phyloP scores from a whole-genome alignment of 257 asterid genomes.

The Datura wrightii region DNA sequence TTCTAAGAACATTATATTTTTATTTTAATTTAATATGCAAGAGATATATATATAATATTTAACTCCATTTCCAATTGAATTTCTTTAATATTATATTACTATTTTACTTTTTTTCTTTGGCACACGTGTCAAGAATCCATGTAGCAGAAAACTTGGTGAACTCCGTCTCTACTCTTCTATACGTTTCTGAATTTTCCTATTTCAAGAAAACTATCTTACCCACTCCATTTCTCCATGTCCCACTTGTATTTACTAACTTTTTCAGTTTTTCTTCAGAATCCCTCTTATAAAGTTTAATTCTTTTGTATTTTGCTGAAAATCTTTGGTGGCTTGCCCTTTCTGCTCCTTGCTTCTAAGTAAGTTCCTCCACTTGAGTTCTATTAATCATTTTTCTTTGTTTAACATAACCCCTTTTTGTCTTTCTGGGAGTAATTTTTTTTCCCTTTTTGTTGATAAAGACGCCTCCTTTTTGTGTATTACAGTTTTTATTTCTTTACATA shows the following conservation, averaged over 20 bases:
- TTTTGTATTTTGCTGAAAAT: neutral
- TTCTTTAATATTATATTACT: no score
- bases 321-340: neutral
- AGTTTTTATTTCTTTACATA: neutral
- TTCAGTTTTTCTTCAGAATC: neutral
- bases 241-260: slow-evolving; percentile 10
- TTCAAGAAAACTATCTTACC: slow-evolving; percentile 24
- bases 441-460: neutral
- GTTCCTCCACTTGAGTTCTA: slow-evolving; percentile 27
- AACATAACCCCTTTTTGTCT: slow-evolving; percentile 13
- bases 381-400: slow-evolving; percentile 3
- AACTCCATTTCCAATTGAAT: neutral
- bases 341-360: slow-evolving; percentile 32
- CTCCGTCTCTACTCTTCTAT: slow-evolving; percentile 32
- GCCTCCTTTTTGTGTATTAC: neutral
- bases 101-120: neutral
- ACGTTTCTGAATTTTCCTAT: slow-evolving; percentile 7
- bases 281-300: neutral
- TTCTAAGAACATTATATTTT: neutral
- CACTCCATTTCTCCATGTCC: slow-evolving; percentile 17
- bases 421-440: neutral
- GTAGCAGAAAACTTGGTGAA: slow-evolving; percentile 34
- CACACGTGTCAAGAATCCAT: slow-evolving; percentile 45
- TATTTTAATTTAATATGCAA: neutral
- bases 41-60: neutral